Conservation (phyloP, 371 early-diverging fungal genomes). For the Mucor saturninus region DNA sequence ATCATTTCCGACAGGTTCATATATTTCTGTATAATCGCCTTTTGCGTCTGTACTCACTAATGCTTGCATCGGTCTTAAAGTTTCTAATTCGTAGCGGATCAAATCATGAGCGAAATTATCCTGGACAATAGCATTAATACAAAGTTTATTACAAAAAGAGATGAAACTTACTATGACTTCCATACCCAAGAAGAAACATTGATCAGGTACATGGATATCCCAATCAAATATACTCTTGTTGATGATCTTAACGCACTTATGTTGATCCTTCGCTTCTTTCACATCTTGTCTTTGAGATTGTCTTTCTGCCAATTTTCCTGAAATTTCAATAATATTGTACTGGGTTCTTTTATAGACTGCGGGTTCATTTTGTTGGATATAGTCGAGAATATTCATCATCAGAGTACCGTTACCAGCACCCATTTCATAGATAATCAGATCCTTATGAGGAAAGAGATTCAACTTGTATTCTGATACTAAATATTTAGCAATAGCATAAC, state of each 20-base stretch:
- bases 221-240: conserved; percentile 94
- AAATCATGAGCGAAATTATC: conserved; percentile 97
- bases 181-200: conserved; percentile 93
- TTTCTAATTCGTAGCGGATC: conserved; percentile 81
- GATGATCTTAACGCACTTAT: conserved; percentile 74
- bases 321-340: conserved; percentile 95
- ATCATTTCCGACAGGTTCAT: conserved; percentile 78
- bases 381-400: conserved; percentile 92
- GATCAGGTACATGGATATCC: conserved; percentile 69
- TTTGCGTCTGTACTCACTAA: conserved; percentile 82
- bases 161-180: conserved; percentile 78
- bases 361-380: conserved; percentile 77
- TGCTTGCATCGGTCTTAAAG: conserved; percentile 78
- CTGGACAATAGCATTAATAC: conserved; percentile 28
- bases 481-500: conserved; percentile 90
- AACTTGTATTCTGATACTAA: conserved; percentile 81
- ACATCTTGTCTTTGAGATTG: conserved; percentile 67
- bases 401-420: conserved; percentile 97
- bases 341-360: conserved; percentile 76
- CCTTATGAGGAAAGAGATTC: conserved; percentile 60
- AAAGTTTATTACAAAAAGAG: background rate
- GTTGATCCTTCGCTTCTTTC: conserved; percentile 48
- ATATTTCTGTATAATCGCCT: conserved; percentile 85
- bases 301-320: conserved; percentile 74
- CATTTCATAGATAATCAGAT: conserved; percentile 91